These are phyloP conservation scores for Hymenoscyphus linearis DNA, from an alignment of 2,329 filamentous ascomycete genomes.

Conservation along the genomic window DNA sequence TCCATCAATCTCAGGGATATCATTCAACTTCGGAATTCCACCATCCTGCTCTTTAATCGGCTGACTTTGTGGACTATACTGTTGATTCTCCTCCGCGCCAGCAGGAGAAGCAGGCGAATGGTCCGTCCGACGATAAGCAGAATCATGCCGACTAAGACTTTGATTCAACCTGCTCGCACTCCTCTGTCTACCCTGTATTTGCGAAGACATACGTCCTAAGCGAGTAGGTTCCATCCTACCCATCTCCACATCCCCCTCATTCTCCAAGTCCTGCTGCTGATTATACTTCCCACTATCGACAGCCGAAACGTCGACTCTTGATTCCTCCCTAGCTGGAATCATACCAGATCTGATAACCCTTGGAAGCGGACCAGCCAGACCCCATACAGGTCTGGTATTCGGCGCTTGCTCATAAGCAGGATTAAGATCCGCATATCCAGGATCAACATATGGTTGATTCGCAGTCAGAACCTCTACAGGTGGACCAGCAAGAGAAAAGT, in stretches of 20 bases:
- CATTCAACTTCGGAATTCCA: neutral
- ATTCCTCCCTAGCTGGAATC: conserved; percentile 40
- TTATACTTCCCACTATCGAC: conserved; percentile 33
- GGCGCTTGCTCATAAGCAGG: conserved; percentile 48
- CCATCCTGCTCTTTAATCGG: conserved; percentile 3
- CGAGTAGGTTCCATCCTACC: conserved; percentile 35
- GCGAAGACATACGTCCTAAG: conserved; percentile 18
- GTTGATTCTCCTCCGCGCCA: neutral
- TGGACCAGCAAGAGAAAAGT: conserved; percentile 23
- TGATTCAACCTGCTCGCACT: conserved; percentile 20
- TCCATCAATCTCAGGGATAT: neutral
- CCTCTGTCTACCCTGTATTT: conserved; percentile 21
- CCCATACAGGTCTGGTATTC: conserved; percentile 46
- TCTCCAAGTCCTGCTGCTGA: conserved; percentile 25
- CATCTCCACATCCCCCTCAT: conserved; percentile 34
- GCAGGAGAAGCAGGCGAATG: neutral
- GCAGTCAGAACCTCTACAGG: conserved; percentile 23
- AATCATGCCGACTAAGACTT: neutral
- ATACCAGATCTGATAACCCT: conserved; percentile 49
- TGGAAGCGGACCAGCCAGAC: conserved; percentile 47
- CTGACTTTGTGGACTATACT: conserved; percentile 1
- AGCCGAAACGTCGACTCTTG: conserved; percentile 32
- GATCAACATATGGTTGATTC: conserved; percentile 44
- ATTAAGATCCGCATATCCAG: conserved; percentile 48
- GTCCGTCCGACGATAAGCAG: neutral